Base-by-base conservation (phyloP, 345 rosid species). In the Euphorbia peplus region DNA sequence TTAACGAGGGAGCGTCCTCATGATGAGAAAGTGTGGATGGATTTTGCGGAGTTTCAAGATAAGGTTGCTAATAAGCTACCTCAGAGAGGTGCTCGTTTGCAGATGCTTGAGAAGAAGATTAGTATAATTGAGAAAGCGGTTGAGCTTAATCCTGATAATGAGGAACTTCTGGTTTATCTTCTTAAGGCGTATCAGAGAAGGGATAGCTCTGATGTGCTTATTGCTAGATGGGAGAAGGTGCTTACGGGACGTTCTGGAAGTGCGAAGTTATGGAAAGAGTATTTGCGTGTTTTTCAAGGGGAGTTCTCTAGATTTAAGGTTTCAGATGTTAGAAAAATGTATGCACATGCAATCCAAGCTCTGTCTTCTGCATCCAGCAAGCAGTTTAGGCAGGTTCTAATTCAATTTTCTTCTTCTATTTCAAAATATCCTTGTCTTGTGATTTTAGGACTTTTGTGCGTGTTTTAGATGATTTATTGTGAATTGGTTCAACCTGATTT, bases 371-470 rank as follows among this genome's bases (percentile, higher is more conserved):
- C 93, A 56, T 79, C 86, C 89, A 81, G 75, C 86, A 85, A 81
- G 96, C 97, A 86, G 83, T 81, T 78, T 88, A 91, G 96, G 96
- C 97, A 93, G 99, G 99, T 89, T 86, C 88, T 89, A 79, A 75
- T 75, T 70, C 71, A 65, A 66, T 70, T 30, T 19, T 51, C 60
- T 53, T 61, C 2, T 25, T 52, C 25, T 35, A 30, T 46, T 48
- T 56, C 55, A 16, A 46, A 19, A 14, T 14, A 4, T 12, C 46
- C 21, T n/a, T 64, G 19, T 58, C 76, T 78, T 72, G 57, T n/a
- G 64, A 59, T 18, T 58, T 53, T 53, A 53, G 22, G 28, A 24
- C 28, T 44, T 44, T 70, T 73, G n/a, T n/a, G n/a, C 48, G 68
- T 72, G 16, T 47, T 37, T 68, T 29, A 18, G 37, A 59, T 51